phyloP scores from a whole-genome alignment of 305 asterid species.

The Withania somnifera region DNA sequence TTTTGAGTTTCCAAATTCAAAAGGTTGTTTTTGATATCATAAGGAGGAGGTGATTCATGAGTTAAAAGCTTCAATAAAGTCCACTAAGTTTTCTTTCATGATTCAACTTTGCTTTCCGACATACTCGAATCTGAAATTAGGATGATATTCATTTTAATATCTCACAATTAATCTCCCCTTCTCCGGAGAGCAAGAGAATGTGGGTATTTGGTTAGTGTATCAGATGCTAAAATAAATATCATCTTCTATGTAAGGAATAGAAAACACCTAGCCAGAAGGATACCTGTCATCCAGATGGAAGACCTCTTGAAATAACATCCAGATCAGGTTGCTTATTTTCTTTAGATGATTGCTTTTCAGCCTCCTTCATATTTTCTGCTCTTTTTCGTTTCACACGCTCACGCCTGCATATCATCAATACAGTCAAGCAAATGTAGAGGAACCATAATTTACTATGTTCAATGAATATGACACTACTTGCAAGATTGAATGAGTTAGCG shows the following conservation, averaged over 20 bases:
- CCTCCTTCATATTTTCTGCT: conserved; percentile 46
- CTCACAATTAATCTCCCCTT: neutral
- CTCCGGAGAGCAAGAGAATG: neutral
- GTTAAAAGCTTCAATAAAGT: neutral
- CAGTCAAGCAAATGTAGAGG: conserved; percentile 3
- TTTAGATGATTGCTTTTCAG: conserved; percentile 24
- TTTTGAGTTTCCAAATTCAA: neutral
- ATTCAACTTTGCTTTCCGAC: neutral
- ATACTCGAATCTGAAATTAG: neutral
- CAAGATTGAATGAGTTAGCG: neutral
- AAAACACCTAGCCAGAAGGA: neutral
- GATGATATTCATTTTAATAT: neutral
- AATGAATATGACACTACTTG: neutral
- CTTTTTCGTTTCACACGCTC: conserved; percentile 90
- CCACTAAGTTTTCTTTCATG: neutral
- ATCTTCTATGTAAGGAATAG: neutral
- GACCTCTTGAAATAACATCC: conserved; percentile 50
- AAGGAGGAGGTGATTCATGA: neutral
- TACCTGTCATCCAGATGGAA: conserved; percentile 98
- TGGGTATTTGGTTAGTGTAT: neutral
- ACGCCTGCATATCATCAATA: conserved; percentile 49
- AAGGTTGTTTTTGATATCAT: neutral
- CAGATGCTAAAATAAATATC: neutral
- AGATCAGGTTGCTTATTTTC: conserved; percentile 44
- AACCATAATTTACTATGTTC: neutral